These are phyloP conservation scores for Tagetes patula DNA, from an alignment of 129 eudicot species.

Conservation along the genomic window DNA sequence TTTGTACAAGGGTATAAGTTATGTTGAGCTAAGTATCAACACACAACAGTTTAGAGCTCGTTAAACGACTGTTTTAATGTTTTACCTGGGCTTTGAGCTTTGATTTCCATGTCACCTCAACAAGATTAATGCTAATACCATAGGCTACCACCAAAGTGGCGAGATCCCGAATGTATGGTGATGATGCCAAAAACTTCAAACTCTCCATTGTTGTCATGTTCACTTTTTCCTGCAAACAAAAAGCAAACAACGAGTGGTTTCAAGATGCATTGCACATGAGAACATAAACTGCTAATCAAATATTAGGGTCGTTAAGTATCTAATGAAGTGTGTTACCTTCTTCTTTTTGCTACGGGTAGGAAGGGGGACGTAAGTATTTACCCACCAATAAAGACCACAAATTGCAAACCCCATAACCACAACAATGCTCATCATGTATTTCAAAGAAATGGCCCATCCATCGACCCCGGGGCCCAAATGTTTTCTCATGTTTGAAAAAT, in stretches of 20 bases:
- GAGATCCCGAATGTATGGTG: constrained; percentile 89
- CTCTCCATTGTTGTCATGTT: constrained; percentile 99
- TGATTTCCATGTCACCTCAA: constrained; percentile 99
- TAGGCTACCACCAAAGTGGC: constrained; percentile 96
- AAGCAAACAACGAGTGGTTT: constrained; percentile 16
- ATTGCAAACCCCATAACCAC: constrained; percentile 84
- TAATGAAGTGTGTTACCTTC: constrained; percentile 56
- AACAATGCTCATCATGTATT: constrained; percentile 96
- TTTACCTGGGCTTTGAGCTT: constrained; percentile 99
- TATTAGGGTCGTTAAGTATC: background rate
- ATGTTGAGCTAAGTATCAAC: background rate
- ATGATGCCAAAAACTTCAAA: constrained; percentile 87
- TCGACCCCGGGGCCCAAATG: constrained; percentile 94
- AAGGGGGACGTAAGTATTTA: constrained; percentile 73
- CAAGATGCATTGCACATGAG: constrained; percentile 11
- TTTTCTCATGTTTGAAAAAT: constrained; percentile 81
- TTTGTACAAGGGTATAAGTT: background rate
- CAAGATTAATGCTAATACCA: constrained; percentile 94
- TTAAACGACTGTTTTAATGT: background rate
- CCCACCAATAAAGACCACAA: constrained; percentile 96
- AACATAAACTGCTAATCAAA: constrained; percentile 10
- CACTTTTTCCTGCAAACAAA: constrained; percentile 69
- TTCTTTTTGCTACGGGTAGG: constrained; percentile 95
- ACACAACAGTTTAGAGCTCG: background rate
- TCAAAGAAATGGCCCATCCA: constrained; percentile 95